Evolutionary conservation across 78 protist species (phyloP), one percentile per base, ranked within the genome.

Genomic region (Planoprotostelium fungivorum): DNA sequence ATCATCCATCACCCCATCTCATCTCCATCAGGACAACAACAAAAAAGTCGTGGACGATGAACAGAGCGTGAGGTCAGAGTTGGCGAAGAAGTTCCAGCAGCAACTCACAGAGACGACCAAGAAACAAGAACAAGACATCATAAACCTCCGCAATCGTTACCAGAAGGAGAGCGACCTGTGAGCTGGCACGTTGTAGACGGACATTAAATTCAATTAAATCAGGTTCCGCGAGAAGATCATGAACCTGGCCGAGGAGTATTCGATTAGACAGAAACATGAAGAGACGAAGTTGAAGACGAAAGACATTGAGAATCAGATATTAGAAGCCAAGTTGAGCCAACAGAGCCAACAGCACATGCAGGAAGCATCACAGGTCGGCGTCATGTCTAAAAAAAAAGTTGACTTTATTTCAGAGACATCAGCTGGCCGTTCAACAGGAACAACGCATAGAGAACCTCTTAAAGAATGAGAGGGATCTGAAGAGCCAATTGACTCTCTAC

Each of bases 151-250:
- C n/a, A n/a, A n/a, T n/a, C 73, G 38, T 31, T 0, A n/a, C 37
- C 0, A 1, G n/a, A 10, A 35, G 37, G 89, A 87, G 35, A 29
- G 10, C 87, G 84, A 88, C 37, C 31, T 51, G 73, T 51, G 83
- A 35, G 85, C 29, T 51, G 5, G 73, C 73, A 51, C 16, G 73
- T 51, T 29, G 51, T 9, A 51, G 35, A 63, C 31, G 83, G 73
- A 25, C 73, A 51, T 51, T 51, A 16, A 51, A 51, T 51, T 25
- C 5, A 51, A 25, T 25, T 25, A 51, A 25, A 25, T 16, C 73
- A 85, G 38, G 87, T 83, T 84, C 83, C 34, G 51, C 31, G 87
- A 88, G 87, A 9, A 88, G 90, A 38, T 84, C 37, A 35, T 35
- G 36, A 88, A 29, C 86, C 29, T 83, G 63, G 36, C 37, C 29